Evolutionary conservation across 1,139 yeast species (phyloP).

Genomic region (Pichia sp.): DNA sequence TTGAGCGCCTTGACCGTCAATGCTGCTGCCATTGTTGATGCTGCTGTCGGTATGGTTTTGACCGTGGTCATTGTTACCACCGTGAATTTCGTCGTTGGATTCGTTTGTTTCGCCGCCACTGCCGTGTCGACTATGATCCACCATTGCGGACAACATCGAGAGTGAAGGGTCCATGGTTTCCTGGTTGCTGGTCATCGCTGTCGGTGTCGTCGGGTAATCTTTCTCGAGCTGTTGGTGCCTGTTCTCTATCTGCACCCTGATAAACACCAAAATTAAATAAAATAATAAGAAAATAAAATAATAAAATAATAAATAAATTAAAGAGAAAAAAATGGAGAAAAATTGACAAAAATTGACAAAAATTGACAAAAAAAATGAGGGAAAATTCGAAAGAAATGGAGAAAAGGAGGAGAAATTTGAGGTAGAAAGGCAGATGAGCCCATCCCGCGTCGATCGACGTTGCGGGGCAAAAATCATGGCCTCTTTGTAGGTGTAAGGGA

Average conservation of each 20-base stretch:
- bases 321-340: not conserved
- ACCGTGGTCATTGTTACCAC: not conserved
- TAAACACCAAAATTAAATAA: not conserved
- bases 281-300: not conserved
- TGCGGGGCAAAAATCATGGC: not conserved
- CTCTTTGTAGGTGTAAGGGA: too few species aligned
- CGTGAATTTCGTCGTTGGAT: not conserved
- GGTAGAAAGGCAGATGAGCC: not conserved
- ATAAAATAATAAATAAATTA: not conserved
- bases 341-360: not conserved
- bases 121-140: not conserved
- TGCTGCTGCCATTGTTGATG: not conserved
- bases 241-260: not conserved
- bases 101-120: not conserved
- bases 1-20: too few species aligned
- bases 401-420: not conserved
- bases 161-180: conserved; percentile 7
- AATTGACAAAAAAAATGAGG: not conserved
- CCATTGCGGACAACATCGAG: conserved; percentile 6
- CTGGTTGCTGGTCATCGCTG: conserved; percentile 1
- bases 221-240: not conserved
- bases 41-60: not conserved
- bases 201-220: not conserved
- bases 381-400: not conserved
- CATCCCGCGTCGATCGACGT: not conserved